Evolutionary conservation across 2,329 filamentous ascomycete species (phyloP).

Genomic region (Trichophyton rubrum): DNA sequence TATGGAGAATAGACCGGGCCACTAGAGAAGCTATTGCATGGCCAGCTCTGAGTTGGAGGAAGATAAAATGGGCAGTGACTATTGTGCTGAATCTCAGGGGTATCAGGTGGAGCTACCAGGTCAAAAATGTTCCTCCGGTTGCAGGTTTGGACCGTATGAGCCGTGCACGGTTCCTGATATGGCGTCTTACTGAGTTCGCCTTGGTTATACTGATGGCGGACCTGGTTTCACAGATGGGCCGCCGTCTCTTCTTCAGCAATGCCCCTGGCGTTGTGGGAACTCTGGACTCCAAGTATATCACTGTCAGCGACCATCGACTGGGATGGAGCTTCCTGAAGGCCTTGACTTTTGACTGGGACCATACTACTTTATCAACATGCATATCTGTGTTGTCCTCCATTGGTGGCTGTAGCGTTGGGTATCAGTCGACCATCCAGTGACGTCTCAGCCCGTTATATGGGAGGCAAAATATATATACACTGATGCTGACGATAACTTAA

Average conservation of each 20-base stretch:
- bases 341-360: neutral
- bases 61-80: neutral
- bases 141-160: neutral
- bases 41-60: neutral
- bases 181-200: neutral
- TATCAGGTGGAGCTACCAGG: slow-evolving; percentile 1
- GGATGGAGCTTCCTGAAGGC: neutral
- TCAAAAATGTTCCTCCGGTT: neutral
- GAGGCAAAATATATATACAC: too few species aligned
- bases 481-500: neutral
- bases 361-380: neutral
- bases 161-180: neutral
- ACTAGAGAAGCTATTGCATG: neutral
- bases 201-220: neutral
- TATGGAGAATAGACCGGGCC: neutral
- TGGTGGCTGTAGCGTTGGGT: neutral
- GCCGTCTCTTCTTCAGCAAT: neutral
- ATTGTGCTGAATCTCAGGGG: neutral
- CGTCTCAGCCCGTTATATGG: neutral
- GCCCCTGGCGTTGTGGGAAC: neutral
- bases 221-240: neutral
- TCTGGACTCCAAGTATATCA: neutral
- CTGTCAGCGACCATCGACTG: neutral
- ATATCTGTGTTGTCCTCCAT: neutral
- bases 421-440: neutral